Conservation (phyloP, 164 flowering plant species). For the Dillenia turbinata region DNA sequence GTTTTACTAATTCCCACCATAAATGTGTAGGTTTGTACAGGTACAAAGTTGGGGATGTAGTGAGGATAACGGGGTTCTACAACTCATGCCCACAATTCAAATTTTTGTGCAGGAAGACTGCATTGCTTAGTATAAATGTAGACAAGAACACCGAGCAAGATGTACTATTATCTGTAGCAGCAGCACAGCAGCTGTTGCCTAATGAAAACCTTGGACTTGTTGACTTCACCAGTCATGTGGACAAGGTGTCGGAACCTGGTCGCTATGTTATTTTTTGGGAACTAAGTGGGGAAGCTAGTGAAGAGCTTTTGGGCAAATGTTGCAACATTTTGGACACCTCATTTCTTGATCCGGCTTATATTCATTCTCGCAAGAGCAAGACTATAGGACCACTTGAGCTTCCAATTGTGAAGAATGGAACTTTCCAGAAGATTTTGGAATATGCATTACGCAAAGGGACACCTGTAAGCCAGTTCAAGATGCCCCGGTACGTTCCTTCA, state of each 20-base stretch:
- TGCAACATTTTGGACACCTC: conserved; percentile 70
- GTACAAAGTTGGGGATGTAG: conserved; percentile 83
- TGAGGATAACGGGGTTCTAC: conserved; percentile 75
- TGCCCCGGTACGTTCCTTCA: conserved; percentile 65
- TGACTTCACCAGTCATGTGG: conserved; percentile 76
- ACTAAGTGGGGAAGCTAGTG: conserved; percentile 47
- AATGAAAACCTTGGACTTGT: conserved; percentile 58
- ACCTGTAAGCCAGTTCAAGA: conserved; percentile 81
- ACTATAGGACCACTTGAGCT: conserved; percentile 81
- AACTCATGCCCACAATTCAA: conserved; percentile 81
- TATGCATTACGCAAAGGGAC: conserved; percentile 49
- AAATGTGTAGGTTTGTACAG: conserved; percentile 73
- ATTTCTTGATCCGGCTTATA: conserved; percentile 75
- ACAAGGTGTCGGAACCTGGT: conserved; percentile 60
- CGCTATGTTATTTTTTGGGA: conserved; percentile 91
- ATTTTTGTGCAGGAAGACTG: conserved; percentile 71
- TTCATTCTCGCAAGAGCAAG: conserved; percentile 56
- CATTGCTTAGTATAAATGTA: conserved; percentile 70
- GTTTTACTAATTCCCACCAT: not conserved
- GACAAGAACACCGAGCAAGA: conserved; percentile 99
- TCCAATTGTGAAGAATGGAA: conserved; percentile 56
- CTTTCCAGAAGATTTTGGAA: conserved; percentile 67
- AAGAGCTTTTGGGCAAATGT: conserved; percentile 52
- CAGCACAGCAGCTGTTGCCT: conserved; percentile 44
- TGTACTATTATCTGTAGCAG: conserved; percentile 69